Evolutionary conservation across 371 early-diverging fungal species (phyloP).

Genomic region (Paraphysoderma sedebokerense): DNA sequence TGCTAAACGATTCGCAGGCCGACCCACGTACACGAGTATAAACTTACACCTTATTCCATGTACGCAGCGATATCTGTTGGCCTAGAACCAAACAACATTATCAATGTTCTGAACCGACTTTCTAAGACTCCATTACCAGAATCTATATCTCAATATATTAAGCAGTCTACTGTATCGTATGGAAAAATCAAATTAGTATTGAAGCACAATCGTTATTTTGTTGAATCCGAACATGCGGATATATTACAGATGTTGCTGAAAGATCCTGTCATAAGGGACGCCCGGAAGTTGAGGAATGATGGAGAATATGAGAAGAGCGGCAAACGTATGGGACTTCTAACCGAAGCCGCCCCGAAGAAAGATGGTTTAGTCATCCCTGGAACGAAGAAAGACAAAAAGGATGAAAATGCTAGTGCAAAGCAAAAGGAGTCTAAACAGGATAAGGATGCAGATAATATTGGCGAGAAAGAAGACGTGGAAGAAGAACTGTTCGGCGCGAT

Average conservation of each 20-base stretch:
- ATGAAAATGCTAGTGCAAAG: background rate
- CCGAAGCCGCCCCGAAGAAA: too few species aligned
- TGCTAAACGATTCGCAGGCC: too few species aligned
- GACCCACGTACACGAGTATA: slow-evolving; percentile 93
- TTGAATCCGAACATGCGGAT: slow-evolving; percentile 76
- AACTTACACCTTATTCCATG: slow-evolving; percentile 91
- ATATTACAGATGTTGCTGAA: slow-evolving; percentile 67
- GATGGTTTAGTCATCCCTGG: too few species aligned
- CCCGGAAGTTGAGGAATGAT: slow-evolving; percentile 29
- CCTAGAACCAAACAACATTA: slow-evolving; percentile 87
- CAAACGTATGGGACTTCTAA: slow-evolving; percentile 12
- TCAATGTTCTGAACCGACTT: slow-evolving; percentile 78
- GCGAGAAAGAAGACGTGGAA: slow-evolving; percentile 15
- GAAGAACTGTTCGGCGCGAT: too few species aligned
- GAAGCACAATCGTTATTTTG: slow-evolving; percentile 86
- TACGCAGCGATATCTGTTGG: slow-evolving; percentile 99
- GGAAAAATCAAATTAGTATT: slow-evolving; percentile 97
- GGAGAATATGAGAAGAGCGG: slow-evolving; percentile 2
- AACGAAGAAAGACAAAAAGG: background rate
- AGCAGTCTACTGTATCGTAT: slow-evolving; percentile 78
- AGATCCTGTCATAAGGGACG: slow-evolving; percentile 55
- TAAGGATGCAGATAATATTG: background rate
- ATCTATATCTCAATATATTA: slow-evolving; percentile 72
- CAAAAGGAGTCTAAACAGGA: background rate
- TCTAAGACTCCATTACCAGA: slow-evolving; percentile 75